phyloP scores from a whole-genome alignment of 169 alveolate genomes.

The Nephromyces sp. region DNA sequence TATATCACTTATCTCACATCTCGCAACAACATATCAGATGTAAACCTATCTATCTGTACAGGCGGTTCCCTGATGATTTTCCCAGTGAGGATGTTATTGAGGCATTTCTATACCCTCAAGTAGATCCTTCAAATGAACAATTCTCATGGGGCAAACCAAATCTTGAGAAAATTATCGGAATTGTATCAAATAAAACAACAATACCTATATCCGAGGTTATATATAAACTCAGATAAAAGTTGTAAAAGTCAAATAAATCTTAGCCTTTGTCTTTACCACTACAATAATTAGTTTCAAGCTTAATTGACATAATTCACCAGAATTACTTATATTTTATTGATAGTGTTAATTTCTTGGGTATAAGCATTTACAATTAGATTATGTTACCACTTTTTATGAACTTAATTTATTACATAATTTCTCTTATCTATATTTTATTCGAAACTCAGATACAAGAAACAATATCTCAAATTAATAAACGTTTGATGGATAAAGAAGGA shows the following conservation, averaged over 20 bases:
- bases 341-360: too few species aligned
- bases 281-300: too few species aligned
- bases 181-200: background rate
- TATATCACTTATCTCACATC: too few species aligned
- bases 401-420: background rate
- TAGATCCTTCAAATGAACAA: constrained; percentile 13
- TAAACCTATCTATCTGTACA: background rate
- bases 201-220: background rate
- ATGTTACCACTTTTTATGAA: too few species aligned
- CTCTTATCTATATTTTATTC: background rate
- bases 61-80: constrained; percentile 33
- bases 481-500: background rate
- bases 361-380: too few species aligned
- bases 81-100: constrained; percentile 34
- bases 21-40: too few species aligned
- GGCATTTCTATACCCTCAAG: constrained; percentile 24
- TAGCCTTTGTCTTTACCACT: too few species aligned
- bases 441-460: background rate
- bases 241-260: too few species aligned
- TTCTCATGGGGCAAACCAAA: constrained; percentile 31
- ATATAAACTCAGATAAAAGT: too few species aligned
- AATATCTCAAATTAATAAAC: background rate
- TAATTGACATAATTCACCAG: too few species aligned
- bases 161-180: constrained; percentile 3
- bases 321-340: too few species aligned